A percentile compares a stretch with the other conserved stretches of the same genome.
Conservation (phyloP, 495 filamentous ascomycete species). For the Neurospora tetrasperma region DNA sequence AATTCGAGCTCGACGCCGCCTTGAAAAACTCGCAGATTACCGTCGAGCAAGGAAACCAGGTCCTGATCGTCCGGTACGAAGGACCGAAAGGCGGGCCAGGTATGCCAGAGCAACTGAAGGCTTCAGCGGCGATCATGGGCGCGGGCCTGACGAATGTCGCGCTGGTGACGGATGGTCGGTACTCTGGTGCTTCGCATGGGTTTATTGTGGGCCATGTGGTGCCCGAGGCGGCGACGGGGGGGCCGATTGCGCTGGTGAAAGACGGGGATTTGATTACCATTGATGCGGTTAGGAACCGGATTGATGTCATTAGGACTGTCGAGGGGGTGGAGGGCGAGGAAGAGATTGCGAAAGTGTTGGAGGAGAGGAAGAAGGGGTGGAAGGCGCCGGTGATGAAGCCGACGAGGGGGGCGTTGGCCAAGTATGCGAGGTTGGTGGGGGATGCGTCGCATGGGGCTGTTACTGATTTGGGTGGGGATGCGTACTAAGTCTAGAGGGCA, state of each 20-base stretch:
- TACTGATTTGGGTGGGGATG: slow-evolving; percentile 28
- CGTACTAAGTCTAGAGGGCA: too few species aligned
- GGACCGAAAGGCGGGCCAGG: slow-evolving; percentile 92
- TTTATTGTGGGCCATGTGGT: slow-evolving; percentile 95
- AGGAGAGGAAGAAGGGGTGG: slow-evolving; percentile 58
- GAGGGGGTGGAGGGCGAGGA: slow-evolving; percentile 4
- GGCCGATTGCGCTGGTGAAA: slow-evolving; percentile 69
- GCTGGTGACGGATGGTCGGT: slow-evolving; percentile 87
- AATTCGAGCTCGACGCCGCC: slow-evolving; percentile 65
- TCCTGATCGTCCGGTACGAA: slow-evolving; percentile 89
- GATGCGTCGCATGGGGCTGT: slow-evolving; percentile 47
- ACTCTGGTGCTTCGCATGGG: slow-evolving; percentile 82
- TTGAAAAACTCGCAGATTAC: slow-evolving; percentile 58
- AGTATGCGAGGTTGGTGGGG: slow-evolving; percentile 62
- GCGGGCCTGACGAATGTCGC: slow-evolving; percentile 82
- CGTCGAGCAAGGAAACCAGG: slow-evolving; percentile 63
- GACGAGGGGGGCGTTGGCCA: slow-evolving; percentile 80
- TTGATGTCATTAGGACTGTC: slow-evolving; percentile 50
- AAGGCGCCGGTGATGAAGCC: slow-evolving; percentile 60
- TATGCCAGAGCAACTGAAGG: slow-evolving; percentile 96
- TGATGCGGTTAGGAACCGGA: slow-evolving; percentile 66
- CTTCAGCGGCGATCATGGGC: slow-evolving; percentile 85
- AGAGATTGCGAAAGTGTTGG: slow-evolving; percentile 54
- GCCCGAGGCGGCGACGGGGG: slow-evolving; percentile 76
- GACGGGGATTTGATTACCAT: slow-evolving; percentile 85